Evolutionary conservation across 1,284 basidiomycete species (phyloP), one percentile per base, ranked within the genome.

Genomic region (Cystobasidium pallidum): DNA sequence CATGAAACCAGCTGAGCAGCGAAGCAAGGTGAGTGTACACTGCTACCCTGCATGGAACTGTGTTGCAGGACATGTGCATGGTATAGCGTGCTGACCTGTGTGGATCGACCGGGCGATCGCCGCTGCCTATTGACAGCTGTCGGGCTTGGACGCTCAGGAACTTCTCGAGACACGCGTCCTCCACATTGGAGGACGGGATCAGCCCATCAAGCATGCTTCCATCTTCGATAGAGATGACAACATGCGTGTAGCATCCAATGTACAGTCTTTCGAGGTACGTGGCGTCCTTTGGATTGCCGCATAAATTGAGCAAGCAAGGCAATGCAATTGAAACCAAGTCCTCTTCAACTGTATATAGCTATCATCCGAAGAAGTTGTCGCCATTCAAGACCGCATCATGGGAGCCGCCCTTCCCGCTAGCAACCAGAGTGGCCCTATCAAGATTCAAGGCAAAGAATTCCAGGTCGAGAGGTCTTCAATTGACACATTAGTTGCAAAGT

Each of bases 151-250:
- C 34, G 58, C 58, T 45, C 67, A 70, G 47, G 67, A 63, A 43
- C 41, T 70, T 15, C 47, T 70, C 3, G 58, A 70, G 32, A 70
- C 51, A 11, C 67, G 67, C 15, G 41, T 70, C 2, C 67, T 70
- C 21, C 28, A 30, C 26, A 43, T 41, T 28, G 39, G 41, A 17
- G 67, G 67, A 28, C 17, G 57, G 8, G 36, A 47, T 26, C 67
- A 70, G 54, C 55, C 55, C 43, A 62, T 70, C 58, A 70, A 59
- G 58, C 34, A 70, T 62, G 67, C 67, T 28, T 61, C 57, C 41
- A 45, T 70, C 55, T 70, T 70, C 58, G 67, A 70, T 57, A 32
- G 67, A 61, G 67, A 70, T 36, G 67, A 70, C 57, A 70, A 61
- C 43, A 61, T 61, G 67, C 55, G 67, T 11, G 67, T 70, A 30